Conservation (phyloP, 1,284 basidiomycete genomes). For the Cutaneotrichosporon cavernicola region DNA sequence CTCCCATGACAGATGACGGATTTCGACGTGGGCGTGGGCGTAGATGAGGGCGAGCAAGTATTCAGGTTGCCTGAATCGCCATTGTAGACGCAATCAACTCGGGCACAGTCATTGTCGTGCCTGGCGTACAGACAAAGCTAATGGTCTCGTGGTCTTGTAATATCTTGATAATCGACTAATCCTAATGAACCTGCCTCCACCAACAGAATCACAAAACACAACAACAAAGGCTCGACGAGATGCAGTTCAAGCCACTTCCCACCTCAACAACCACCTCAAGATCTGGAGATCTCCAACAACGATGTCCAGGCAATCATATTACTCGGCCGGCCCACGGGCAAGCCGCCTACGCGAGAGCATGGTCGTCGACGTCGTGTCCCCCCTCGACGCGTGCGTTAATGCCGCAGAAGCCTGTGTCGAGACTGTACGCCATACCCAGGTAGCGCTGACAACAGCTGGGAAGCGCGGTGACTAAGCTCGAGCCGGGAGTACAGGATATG, state of each 20-base stretch:
- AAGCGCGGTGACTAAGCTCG: slow-evolving; percentile 29
- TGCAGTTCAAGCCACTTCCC: too few species aligned
- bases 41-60: too few species aligned
- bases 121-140: too few species aligned
- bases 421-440: slow-evolving; percentile 19
- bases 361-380: slow-evolving; percentile 6
- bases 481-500: slow-evolving; percentile 45
- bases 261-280: too few species aligned
- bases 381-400: slow-evolving; percentile 47
- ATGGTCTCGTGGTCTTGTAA: background rate
- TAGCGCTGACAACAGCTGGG: slow-evolving; percentile 19
- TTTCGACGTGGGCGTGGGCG: too few species aligned
- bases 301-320: slow-evolving; percentile 12
- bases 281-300: background rate
- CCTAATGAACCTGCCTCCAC: background rate
- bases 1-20: too few species aligned
- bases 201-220: background rate
- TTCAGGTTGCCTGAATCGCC: too few species aligned
- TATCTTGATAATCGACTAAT: background rate
- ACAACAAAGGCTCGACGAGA: too few species aligned
- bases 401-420: slow-evolving; percentile 43
- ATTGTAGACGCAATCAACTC: background rate
- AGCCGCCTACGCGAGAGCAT: slow-evolving; percentile 10
- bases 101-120: too few species aligned
- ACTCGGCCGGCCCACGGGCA: background rate